These are phyloP conservation scores for Candida pseudofarinosa DNA, from an alignment of 805 yeast species.

Conservation along the genomic window DNA sequence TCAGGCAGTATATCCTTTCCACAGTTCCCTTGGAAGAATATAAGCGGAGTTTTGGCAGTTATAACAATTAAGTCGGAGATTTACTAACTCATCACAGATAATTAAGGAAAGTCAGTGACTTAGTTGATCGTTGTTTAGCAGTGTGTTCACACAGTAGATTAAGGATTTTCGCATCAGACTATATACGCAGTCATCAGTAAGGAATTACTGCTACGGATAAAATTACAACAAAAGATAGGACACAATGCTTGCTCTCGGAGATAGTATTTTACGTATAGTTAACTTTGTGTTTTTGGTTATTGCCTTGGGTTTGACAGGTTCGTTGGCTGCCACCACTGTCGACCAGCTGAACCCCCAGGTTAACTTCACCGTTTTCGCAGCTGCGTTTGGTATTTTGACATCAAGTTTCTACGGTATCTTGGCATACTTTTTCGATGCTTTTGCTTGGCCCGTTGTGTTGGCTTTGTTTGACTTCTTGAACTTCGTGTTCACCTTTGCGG, in stretches of 20 bases:
- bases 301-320: constrained; percentile 82
- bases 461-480: constrained; percentile 80
- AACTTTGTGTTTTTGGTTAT: constrained; percentile 76
- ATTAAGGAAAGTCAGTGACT: neutral
- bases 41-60: neutral
- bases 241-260: constrained; percentile 64
- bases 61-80: neutral
- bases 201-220: neutral
- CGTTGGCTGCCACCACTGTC: constrained; percentile 66
- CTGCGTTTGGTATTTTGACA: constrained; percentile 80
- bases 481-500: constrained; percentile 88
- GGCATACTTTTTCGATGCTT: constrained; percentile 71
- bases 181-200: neutral
- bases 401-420: constrained; percentile 74
- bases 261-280: constrained; percentile 65
- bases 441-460: constrained; percentile 85
- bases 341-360: constrained; percentile 68
- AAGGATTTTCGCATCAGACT: neutral
- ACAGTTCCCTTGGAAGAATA: neutral
- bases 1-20: neutral
- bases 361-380: constrained; percentile 81
- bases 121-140: neutral
- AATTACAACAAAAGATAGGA: neutral
- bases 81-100: neutral
- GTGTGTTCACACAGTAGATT: neutral